These are phyloP conservation scores for Ogataea salicorniae DNA, from an alignment of 805 yeast genomes.

Conservation along the genomic window DNA sequence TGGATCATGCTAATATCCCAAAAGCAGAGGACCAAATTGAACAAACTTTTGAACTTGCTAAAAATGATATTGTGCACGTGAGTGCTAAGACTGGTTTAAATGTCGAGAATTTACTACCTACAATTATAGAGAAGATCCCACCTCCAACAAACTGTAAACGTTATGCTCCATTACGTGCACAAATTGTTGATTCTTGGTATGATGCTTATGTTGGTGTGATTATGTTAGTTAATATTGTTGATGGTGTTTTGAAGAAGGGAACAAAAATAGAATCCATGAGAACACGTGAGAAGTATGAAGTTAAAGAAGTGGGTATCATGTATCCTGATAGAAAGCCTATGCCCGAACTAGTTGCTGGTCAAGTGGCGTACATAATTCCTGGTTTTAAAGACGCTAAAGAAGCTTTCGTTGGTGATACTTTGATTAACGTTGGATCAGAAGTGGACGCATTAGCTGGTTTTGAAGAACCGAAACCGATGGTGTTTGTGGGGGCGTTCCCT, in stretches of 20 bases:
- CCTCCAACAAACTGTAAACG: slow-evolving; percentile 39
- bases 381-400: slow-evolving; percentile 88
- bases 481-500: slow-evolving; percentile 96
- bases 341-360: slow-evolving; percentile 72
- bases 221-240: slow-evolving; percentile 75
- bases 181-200: slow-evolving; percentile 97
- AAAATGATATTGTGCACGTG: slow-evolving; percentile 71
- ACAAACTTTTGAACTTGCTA: slow-evolving; percentile 71
- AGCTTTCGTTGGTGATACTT: slow-evolving; percentile 89
- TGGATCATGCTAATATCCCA: slow-evolving; percentile 81
- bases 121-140: slow-evolving; percentile 78
- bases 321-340: slow-evolving; percentile 79
- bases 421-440: slow-evolving; percentile 52
- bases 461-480: slow-evolving; percentile 97
- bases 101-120: slow-evolving; percentile 74
- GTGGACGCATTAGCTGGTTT: slow-evolving; percentile 87
- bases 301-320: slow-evolving; percentile 93
- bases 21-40: slow-evolving; percentile 82
- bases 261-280: slow-evolving; percentile 74
- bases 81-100: slow-evolving; percentile 90
- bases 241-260: slow-evolving; percentile 73
- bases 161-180: slow-evolving; percentile 55
- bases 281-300: slow-evolving; percentile 71
- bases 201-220: slow-evolving; percentile 91
- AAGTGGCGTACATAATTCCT: slow-evolving; percentile 90